Percentiles rank a stretch among this genome's conserved stretches.
Conservation (phyloP, 139 green algal species). For the Chlamydomonas sp. region DNA sequence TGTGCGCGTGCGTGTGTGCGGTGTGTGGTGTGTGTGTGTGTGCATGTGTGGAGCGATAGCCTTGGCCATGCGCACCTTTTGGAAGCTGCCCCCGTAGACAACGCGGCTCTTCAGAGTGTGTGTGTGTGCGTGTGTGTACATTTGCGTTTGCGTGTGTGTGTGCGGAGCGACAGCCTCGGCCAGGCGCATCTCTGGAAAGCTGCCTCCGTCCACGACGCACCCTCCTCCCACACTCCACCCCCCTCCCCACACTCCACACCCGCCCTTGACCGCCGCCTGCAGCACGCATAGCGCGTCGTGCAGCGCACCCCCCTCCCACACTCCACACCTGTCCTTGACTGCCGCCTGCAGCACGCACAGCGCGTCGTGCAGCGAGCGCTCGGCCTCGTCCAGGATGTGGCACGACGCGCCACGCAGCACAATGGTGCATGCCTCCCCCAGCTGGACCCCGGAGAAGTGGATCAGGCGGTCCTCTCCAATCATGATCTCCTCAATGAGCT, state of each 20-base stretch:
- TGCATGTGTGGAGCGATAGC: slow-evolving; percentile 1
- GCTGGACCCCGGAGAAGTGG: slow-evolving; percentile 70
- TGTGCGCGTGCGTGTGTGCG: not conserved
- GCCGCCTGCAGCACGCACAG: slow-evolving; percentile 95
- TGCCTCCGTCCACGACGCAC: slow-evolving; percentile 89
- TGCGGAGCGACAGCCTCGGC: slow-evolving; percentile 46
- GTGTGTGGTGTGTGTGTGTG: not conserved
- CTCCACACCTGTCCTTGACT: slow-evolving; percentile 73
- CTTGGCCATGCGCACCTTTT: slow-evolving; percentile 84
- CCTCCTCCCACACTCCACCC: slow-evolving; percentile 6
- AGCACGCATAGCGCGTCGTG: slow-evolving; percentile 99
- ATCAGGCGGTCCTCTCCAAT: slow-evolving; percentile 92
- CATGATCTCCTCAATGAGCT: slow-evolving; percentile 95
- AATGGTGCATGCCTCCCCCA: slow-evolving; percentile 95
- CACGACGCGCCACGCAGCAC: slow-evolving; percentile 86
- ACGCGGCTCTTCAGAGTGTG: too few relatives aligned
- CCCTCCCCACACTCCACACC: too few relatives aligned
- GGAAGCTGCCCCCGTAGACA: slow-evolving; percentile 51
- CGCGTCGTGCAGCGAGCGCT: slow-evolving; percentile 94
- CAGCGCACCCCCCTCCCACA: too few relatives aligned
- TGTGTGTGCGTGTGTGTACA: too few relatives aligned
- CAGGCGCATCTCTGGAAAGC: slow-evolving; percentile 88
- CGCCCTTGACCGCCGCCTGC: slow-evolving; percentile 71
- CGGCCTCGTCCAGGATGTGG: slow-evolving; percentile 96
- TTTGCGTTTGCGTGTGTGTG: too few relatives aligned